Evolutionary conservation across 2,329 filamentous ascomycete genomes (phyloP).

Genomic region (Knoxdaviesia proteae): DNA sequence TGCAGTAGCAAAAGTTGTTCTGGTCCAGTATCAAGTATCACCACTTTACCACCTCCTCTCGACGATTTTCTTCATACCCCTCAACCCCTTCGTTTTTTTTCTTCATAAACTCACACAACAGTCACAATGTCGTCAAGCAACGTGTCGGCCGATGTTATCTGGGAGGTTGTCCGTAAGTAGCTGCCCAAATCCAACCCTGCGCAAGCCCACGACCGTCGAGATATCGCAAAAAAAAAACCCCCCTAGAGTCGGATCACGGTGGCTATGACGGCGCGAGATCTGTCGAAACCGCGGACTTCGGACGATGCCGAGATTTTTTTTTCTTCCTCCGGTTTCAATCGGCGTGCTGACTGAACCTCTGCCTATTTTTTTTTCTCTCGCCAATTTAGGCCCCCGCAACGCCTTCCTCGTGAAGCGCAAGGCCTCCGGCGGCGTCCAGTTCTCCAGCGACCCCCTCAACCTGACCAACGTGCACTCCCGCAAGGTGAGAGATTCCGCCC

Average conservation of each 20-base stretch:
- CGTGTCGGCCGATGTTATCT: conserved; percentile 79
- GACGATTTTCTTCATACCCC: neutral
- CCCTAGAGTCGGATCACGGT: neutral
- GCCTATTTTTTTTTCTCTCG: no score
- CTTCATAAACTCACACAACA: conserved; percentile 7
- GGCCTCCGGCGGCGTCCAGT: conserved; percentile 56
- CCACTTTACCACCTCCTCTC: no score
- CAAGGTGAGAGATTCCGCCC: conserved; percentile 43
- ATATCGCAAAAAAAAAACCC: no score
- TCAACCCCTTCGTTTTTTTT: conserved; percentile 3
- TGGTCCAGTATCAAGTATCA: no score
- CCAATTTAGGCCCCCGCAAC: conserved; percentile 55
- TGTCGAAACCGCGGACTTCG: no score
- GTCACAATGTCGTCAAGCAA: conserved; percentile 44
- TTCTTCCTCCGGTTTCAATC: no score
- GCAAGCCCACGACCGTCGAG: neutral
- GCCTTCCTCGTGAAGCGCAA: conserved; percentile 83
- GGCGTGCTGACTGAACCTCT: no score
- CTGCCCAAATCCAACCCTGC: conserved; percentile 10
- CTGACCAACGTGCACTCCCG: conserved; percentile 75
- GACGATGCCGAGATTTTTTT: neutral
- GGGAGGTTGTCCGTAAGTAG: conserved; percentile 85
- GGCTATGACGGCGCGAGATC: no score
- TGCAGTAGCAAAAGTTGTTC: no score
- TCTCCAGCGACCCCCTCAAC: conserved; percentile 92